Base-by-base conservation (phyloP, 2,329 filamentous ascomycete genomes). In the Fusarium graminum region DNA sequence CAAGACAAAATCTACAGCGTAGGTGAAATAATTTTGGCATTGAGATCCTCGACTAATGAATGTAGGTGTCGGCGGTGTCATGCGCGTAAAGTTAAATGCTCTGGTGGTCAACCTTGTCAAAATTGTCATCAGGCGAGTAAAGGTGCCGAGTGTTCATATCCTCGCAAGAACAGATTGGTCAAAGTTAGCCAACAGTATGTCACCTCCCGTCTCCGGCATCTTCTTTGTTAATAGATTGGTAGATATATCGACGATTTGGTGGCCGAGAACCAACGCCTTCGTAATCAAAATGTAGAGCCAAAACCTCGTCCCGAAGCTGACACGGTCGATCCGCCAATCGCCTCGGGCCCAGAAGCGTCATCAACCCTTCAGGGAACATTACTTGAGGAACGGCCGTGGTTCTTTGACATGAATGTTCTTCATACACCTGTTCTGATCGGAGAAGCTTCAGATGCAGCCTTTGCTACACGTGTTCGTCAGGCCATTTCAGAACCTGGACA, bases 381-480 rank as follows among this genome's bases (percentile, higher is more conserved):
- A 7, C 45, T 73, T 3, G 69, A 73, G 19, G 61, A 66, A 28
- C 41, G 67, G 2, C 75, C 77, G 6, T 79, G 77, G 77, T 79
- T 78, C 65, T 70, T 77, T 25, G 71, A 74, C 29, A 73, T 75
- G 60, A 74, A 72, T 45, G 70, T 75, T 14, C 72, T 75, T 22
- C 73, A 76, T 30, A 77, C 75, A 3, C 77, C 77, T 2, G 73
- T 77, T 14, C 60, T 77, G 17, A 74, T 79, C 32, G 75, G 74
- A n/a, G 77, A 79, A 49, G 75, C 75, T 1, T 76, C 77, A 14
- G 77, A 79, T 38, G 71, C 74, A 12, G 76, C 76, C 13, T 79
- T 79, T 36, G 77, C 77, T 3, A 78, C 77, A 0, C 76, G 77
- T 2, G 75, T 78, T 45, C 66, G 77, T 8, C 77, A 79, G 60